These are phyloP conservation scores for Sugiyamaella lignohabitans DNA, from an alignment of 805 yeast species.

Conservation along the genomic window DNA sequence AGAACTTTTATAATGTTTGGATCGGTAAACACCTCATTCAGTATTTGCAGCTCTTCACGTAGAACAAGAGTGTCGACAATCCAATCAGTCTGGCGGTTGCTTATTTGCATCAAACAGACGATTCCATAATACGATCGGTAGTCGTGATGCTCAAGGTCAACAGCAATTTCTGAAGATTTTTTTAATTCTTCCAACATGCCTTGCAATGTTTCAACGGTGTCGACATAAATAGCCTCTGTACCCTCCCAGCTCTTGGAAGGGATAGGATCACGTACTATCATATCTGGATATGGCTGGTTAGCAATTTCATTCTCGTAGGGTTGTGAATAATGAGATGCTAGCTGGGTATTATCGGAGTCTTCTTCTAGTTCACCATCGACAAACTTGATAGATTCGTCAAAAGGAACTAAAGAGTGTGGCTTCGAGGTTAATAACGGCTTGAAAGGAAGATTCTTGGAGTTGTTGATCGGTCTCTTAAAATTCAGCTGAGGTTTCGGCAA, in stretches of 20 bases:
- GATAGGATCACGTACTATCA: conserved; percentile 38
- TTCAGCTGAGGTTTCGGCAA: conserved; percentile 61
- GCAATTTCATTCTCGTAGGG: conserved; percentile 78
- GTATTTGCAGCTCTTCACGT: conserved; percentile 57
- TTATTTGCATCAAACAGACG: conserved; percentile 88
- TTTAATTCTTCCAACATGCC: conserved; percentile 50
- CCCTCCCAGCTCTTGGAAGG: conserved; percentile 59
- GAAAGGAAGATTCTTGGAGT: conserved; percentile 65
- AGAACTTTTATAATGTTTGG: conserved; percentile 79
- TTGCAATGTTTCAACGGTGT: conserved; percentile 44
- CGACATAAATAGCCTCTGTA: conserved; percentile 58
- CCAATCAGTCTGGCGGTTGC: conserved; percentile 76
- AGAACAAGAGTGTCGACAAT: conserved; percentile 77
- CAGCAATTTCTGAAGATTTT: conserved; percentile 61
- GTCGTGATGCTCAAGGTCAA: conserved; percentile 96
- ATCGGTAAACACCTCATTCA: conserved; percentile 74
- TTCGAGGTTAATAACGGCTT: conserved; percentile 64
- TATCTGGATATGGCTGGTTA: conserved; percentile 59
- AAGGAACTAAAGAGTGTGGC: conserved; percentile 59
- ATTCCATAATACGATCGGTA: conserved; percentile 84
- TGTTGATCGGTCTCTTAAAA: conserved; percentile 58
- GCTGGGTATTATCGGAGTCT: conserved; percentile 18
- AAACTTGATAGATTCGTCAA: conserved; percentile 45
- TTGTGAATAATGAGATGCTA: conserved; percentile 52
- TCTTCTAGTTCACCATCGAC: conserved; percentile 23